Percentiles rank a stretch among this genome's conserved stretches.
These are phyloP conservation scores for Leccinum olivaceopallidum DNA, from an alignment of 768 basidiomycete species.

Conservation along the genomic window DNA sequence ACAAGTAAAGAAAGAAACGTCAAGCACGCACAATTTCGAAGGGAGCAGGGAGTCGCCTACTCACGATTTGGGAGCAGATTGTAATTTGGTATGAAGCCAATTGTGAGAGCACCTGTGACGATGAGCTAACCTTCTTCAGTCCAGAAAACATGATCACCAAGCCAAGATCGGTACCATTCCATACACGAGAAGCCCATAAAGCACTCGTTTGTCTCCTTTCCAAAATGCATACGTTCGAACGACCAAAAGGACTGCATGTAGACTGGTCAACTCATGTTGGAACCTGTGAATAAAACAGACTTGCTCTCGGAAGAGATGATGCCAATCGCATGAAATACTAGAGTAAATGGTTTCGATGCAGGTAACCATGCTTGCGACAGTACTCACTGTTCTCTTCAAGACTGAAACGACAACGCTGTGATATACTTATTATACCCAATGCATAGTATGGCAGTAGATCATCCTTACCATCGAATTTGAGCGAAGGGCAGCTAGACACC, in stretches of 20 bases:
- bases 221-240: background rate
- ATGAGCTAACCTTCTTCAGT: background rate
- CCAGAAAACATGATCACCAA: background rate
- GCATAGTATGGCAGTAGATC: background rate
- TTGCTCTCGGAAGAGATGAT: background rate
- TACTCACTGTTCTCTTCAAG: background rate
- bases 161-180: background rate
- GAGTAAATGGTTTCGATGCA: background rate
- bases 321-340: background rate
- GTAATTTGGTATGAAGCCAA: background rate
- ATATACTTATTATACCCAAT: background rate
- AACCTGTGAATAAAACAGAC: background rate
- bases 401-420: background rate
- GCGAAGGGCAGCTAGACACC: background rate
- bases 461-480: background rate
- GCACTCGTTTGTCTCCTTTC: background rate
- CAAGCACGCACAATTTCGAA: background rate
- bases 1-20: background rate
- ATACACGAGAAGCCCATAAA: background rate
- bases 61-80: background rate
- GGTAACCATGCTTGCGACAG: background rate
- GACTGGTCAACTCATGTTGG: background rate
- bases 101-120: background rate
- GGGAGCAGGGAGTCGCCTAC: background rate
- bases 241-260: background rate